Evolutionary conservation across 108 stramenopile species (phyloP).

Genomic region (Skeletonema marinoi): DNA sequence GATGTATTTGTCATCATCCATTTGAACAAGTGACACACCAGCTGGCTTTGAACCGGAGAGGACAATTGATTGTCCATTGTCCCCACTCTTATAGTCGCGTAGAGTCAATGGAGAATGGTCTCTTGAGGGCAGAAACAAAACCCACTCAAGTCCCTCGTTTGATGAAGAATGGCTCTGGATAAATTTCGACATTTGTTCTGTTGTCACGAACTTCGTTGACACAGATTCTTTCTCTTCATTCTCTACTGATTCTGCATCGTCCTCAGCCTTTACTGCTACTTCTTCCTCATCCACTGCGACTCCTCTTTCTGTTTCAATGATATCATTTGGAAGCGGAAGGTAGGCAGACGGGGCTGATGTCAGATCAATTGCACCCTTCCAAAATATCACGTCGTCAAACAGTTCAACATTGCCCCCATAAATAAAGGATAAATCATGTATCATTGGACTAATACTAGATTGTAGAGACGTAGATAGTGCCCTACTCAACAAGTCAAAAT

Average conservation of each 20-base stretch:
- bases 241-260: neutral
- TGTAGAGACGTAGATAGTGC: constrained; percentile 27
- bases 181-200: constrained; percentile 24
- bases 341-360: constrained; percentile 18
- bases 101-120: constrained; percentile 26
- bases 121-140: constrained; percentile 20
- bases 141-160: constrained; percentile 25
- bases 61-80: constrained; percentile 21
- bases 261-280: neutral
- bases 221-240: neutral
- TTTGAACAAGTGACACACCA: constrained; percentile 28
- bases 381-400: neutral
- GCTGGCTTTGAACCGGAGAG: constrained; percentile 11
- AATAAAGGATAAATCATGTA: constrained; percentile 30
- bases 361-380: constrained; percentile 1
- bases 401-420: constrained; percentile 32
- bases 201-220: constrained; percentile 16
- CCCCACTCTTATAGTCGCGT: constrained; percentile 1
- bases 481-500: constrained; percentile 21
- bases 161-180: constrained; percentile 11
- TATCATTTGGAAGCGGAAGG: constrained; percentile 11
- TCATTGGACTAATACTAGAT: constrained; percentile 11
- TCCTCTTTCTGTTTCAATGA: constrained; percentile 2
- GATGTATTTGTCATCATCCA: constrained; percentile 3
- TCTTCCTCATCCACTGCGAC: neutral